Conservation (phyloP, 345 rosid species). For the Eucalyptus regnans region DNA sequence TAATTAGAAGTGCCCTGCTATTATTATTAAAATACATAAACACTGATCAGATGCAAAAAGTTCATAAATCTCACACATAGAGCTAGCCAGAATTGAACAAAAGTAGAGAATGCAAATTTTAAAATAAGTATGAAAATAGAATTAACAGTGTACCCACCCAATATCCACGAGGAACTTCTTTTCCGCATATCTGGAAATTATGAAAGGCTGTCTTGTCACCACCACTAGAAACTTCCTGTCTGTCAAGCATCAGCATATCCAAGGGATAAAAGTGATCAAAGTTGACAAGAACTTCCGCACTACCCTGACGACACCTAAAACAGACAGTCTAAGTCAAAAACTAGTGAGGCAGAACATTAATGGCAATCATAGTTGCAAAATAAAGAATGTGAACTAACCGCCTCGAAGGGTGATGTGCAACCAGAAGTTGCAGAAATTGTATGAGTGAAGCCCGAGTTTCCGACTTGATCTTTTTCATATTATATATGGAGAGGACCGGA, state of each 20-base stretch:
- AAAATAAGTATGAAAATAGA: neutral
- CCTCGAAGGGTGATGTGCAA: slow-evolving; percentile 89
- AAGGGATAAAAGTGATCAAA: slow-evolving; percentile 66
- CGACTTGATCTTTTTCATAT: slow-evolving; percentile 63
- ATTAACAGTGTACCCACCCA: slow-evolving; percentile 38
- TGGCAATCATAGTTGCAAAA: neutral
- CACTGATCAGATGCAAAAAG: neutral
- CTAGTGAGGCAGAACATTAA: slow-evolving; percentile 5
- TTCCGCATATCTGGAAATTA: slow-evolving; percentile 70
- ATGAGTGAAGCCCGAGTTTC: slow-evolving; percentile 68
- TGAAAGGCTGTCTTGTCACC: slow-evolving; percentile 19
- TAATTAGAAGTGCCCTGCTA: neutral
- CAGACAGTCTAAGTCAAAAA: slow-evolving; percentile 13
- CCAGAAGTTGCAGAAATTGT: slow-evolving; percentile 81
- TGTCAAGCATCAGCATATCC: slow-evolving; percentile 23
- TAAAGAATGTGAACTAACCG: slow-evolving; percentile 25
- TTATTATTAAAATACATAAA: neutral
- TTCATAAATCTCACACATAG: neutral
- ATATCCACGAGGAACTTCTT: slow-evolving; percentile 95
- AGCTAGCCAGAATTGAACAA: neutral
- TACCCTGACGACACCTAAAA: slow-evolving; percentile 91
- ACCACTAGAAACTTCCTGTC: slow-evolving; percentile 9
- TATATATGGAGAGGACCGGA: slow-evolving; percentile 37
- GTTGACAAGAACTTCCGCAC: slow-evolving; percentile 74
- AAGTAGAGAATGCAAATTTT: neutral